Evolutionary conservation across 805 yeast species (phyloP).

Genomic region (Cyberlindnera xishuangbannaensis): DNA sequence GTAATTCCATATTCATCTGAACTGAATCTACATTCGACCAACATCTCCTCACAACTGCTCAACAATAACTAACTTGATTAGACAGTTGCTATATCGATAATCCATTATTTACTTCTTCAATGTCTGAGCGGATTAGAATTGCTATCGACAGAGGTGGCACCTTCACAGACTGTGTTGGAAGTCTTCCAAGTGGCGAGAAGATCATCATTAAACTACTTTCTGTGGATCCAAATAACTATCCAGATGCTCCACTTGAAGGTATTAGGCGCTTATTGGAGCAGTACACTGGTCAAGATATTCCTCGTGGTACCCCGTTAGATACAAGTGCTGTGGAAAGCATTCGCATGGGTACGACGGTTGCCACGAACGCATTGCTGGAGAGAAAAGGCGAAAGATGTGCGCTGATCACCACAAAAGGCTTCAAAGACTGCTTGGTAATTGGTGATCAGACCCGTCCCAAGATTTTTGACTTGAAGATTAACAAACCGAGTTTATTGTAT

Average conservation of each 20-base stretch:
- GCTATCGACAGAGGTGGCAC: conserved; percentile 79
- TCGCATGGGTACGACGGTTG: conserved; percentile 92
- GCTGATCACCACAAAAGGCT: conserved; percentile 81
- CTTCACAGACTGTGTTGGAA: conserved; percentile 62
- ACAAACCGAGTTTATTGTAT: conserved; percentile 66
- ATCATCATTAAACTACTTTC: conserved; percentile 73
- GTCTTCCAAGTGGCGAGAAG: conserved; percentile 43
- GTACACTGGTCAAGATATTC: conserved; percentile 47
- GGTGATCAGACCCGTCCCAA: conserved; percentile 92
- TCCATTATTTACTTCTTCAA: too few relatives aligned
- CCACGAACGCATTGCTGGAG: conserved; percentile 91
- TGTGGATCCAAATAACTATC: conserved; percentile 82
- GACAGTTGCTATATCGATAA: too few relatives aligned
- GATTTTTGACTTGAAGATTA: conserved; percentile 77
- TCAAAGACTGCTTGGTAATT: conserved; percentile 71
- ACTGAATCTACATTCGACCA: background rate
- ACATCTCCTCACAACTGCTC: background rate
- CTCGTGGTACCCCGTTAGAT: conserved; percentile 56
- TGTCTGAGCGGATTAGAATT: conserved; percentile 23
- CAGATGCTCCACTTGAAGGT: conserved; percentile 92
- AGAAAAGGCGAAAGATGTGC: conserved; percentile 90
- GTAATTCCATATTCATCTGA: too few relatives aligned
- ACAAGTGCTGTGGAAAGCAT: conserved; percentile 59
- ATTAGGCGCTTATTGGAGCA: conserved; percentile 70
- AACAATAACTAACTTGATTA: background rate